A percentile compares a stretch with the other conserved stretches of the same genome.
Evolutionary conservation across 1,284 basidiomycete genomes (phyloP).

Genomic region (Tilletia indica): DNA sequence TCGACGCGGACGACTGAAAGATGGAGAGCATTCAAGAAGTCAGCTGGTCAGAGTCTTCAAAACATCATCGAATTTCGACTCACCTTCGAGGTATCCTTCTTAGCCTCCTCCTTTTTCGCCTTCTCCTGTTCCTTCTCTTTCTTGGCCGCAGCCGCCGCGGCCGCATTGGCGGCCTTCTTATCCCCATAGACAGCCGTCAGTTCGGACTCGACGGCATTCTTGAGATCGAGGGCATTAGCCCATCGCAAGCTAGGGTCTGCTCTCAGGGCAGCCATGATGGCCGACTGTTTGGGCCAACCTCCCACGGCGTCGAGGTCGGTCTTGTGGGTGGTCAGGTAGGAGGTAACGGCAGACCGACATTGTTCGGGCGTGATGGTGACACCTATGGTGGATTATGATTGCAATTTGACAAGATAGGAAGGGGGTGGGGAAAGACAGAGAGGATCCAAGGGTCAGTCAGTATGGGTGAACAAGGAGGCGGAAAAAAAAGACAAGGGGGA

Average conservation of each 20-base stretch:
- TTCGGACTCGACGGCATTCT: constrained; percentile 76
- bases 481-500: neutral
- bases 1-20: constrained; percentile 53
- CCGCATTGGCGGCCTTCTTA: constrained; percentile 33
- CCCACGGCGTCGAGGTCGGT: constrained; percentile 58
- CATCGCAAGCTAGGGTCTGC: constrained; percentile 63
- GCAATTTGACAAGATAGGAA: too few relatives aligned
- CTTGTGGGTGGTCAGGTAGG: constrained; percentile 62
- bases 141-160: neutral
- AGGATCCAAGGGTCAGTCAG: too few relatives aligned
- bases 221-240: constrained; percentile 85
- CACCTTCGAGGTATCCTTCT: constrained; percentile 60
- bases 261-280: constrained; percentile 49
- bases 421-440: too few relatives aligned
- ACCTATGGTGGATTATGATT: constrained; percentile 60
- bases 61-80: too few relatives aligned
- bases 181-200: constrained; percentile 77
- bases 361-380: constrained; percentile 74
- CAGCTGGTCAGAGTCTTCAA: neutral
- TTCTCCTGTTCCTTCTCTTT: constrained; percentile 17
- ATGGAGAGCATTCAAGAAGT: neutral
- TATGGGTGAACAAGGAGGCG: neutral
- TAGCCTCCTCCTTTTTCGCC: constrained; percentile 37
- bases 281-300: constrained; percentile 44
- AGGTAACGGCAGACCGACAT: constrained; percentile 65